Percentiles rank a stretch among this genome's conserved stretches.
Evolutionary conservation across 2,329 filamentous ascomycete genomes (phyloP).

Genomic region (Celoporthe dispersa): DNA sequence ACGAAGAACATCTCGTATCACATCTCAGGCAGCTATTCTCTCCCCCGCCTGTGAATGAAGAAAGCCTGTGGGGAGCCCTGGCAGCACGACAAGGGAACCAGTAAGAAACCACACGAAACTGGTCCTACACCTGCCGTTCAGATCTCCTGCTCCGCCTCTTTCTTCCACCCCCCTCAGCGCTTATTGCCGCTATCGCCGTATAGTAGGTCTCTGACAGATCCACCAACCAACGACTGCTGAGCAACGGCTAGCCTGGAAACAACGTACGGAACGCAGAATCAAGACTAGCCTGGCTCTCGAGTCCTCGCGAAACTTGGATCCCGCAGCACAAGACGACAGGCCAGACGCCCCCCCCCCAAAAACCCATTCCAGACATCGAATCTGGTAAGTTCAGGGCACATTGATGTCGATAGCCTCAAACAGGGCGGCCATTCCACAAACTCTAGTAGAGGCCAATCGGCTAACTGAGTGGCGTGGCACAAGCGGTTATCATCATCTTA

Average conservation of each 20-base stretch:
- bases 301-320: neutral
- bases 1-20: constrained; percentile 2
- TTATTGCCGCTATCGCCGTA: constrained; percentile 23
- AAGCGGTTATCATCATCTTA: neutral
- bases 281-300: too few species aligned
- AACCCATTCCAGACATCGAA: neutral
- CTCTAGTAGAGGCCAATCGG: constrained; percentile 1
- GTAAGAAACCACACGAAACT: constrained; percentile 7
- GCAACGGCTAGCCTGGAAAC: neutral
- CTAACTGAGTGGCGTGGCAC: neutral
- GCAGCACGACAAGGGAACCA: constrained; percentile 26
- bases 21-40: neutral
- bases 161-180: constrained; percentile 1
- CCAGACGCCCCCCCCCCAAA: too few species aligned
- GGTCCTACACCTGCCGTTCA: constrained; percentile 14
- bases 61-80: constrained; percentile 14
- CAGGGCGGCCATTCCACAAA: neutral
- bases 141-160: neutral
- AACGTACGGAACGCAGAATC: neutral
- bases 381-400: constrained; percentile 9
- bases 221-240: neutral
- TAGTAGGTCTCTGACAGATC: neutral
- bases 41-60: neutral
- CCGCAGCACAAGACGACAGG: neutral
- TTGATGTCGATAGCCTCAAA: neutral